Evolutionary conservation across 2,329 filamentous ascomycete genomes (phyloP).

Genomic region (Biscogniauxia marginata): DNA sequence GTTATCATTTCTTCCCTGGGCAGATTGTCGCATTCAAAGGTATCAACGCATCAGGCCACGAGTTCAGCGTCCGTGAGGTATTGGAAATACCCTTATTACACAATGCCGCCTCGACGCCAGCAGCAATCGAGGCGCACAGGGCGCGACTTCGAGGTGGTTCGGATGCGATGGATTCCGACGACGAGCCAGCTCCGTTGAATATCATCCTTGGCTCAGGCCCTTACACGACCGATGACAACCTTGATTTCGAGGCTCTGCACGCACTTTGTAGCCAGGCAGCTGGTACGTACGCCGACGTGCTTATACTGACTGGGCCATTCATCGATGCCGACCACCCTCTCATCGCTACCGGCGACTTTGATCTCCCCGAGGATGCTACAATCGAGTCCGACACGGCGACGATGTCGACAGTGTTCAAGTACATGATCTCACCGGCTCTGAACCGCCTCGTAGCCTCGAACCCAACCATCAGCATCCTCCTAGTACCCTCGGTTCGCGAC

Average conservation of each 20-base stretch:
- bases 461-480: conserved; percentile 75
- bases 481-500: conserved; percentile 75
- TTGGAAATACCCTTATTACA: conserved; percentile 73
- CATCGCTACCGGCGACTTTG: conserved; percentile 76
- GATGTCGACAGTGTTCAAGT: conserved; percentile 78
- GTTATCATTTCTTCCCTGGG: conserved; percentile 86
- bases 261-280: conserved; percentile 76
- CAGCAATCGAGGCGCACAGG: conserved; percentile 65
- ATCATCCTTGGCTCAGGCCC: conserved; percentile 80
- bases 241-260: conserved; percentile 85
- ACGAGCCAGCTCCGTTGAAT: conserved; percentile 65
- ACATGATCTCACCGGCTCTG: conserved; percentile 73
- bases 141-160: conserved; percentile 65
- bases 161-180: conserved; percentile 61
- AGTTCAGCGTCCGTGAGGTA: conserved; percentile 77
- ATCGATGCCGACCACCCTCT: conserved; percentile 89
- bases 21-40: conserved; percentile 88
- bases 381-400: conserved; percentile 76
- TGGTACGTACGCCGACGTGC: conserved; percentile 70
- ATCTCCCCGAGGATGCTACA: conserved; percentile 65
- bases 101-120: conserved; percentile 67
- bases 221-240: conserved; percentile 88
- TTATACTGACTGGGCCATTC: conserved; percentile 84
- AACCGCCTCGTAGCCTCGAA: conserved; percentile 67
- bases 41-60: conserved; percentile 80